Base-by-base conservation (phyloP, 2,329 filamentous ascomycete genomes). In the Diaporthe citriasiana region DNA sequence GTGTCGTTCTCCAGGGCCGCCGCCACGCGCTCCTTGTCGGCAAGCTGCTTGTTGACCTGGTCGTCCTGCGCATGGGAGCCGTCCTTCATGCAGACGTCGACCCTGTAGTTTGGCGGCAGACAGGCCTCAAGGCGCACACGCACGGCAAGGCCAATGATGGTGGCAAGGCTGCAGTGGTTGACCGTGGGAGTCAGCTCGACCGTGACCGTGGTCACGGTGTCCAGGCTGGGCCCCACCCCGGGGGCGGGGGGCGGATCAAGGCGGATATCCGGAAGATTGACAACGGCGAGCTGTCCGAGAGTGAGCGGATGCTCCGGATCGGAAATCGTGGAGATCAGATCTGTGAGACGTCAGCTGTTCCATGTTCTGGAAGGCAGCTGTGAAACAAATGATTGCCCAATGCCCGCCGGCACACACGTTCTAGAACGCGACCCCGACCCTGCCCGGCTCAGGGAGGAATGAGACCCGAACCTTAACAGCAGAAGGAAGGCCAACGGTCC, bases 231-330 rank as follows among this genome's bases (percentile, higher is more conserved):
- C 12, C 84, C 84, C 13, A 84, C 86, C 47, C 86, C 86, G 75
- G 86, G 85, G 47, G 89, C 89, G n/a, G 92, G 88, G 9, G 93
- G 89, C 65, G 92, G 90, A 57, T 87, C 87, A 78, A 99, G 94
- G 79, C 91, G 89, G 79, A 99, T 98, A 83, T 99, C 97, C 42
- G 94, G 92, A n/a, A 99, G 91, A 78, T 97, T 98, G 78, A 99
- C 95, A 70, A 99, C 97, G 45, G 95, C 95, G 53, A 99, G 89
- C 79, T 97, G 95, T 76, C 95, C 97, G 65, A 99, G 90, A 3
- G 96, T 97, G 70, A 98, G 91, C 50, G 97, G 97, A 81, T 99
- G 97, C 85, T 99, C 97, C 2, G 97, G 97, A 83, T 99, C 97
- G 33, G 94, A 96, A 80, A 99, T 98, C 78, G 94, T 93, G 76